Base-by-base conservation (phyloP, 768 basidiomycete species). In the Rhodosporidiobolus odoratus region DNA sequence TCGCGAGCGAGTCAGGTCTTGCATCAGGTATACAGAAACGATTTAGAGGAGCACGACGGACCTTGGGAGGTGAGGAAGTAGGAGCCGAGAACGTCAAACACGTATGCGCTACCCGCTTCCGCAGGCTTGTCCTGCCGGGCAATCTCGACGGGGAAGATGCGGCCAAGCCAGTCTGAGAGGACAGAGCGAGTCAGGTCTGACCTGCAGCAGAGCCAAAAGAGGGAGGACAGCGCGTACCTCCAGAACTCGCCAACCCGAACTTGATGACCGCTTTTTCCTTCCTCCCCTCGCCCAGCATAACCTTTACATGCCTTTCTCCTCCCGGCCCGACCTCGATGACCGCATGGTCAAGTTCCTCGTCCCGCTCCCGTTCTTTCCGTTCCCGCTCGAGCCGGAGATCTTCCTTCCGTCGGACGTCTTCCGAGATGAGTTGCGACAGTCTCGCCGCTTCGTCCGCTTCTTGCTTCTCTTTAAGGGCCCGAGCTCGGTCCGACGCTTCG, bases 1-100 rank as follows among this genome's bases (percentile, higher is more conserved):
- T 17, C 48, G 23, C n/a, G 12, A 50, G 48, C 21, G 12, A 23
- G n/a, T 7, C 2, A 4, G 2, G 3, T 45, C 53, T 23, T 53
- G 58, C 16, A 9, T 1, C 15, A 19, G 1, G 43, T 1, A 8
- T 21, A 21, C 0, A 3, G 4, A 2, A 35, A 9, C 13, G 45
- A 19, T n/a, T 3, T 10, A 13, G 17, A 6, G 34, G 2, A 17
- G 21, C 48, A n/a, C 48, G 7, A 40, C 62, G 13, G 8, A 65
- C 69, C 74, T 54, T 72, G 74, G 1, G 74, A 61, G 0, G 67
- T 69, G 57, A 69, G 67, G 30, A 69, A 72, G 70, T 71, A 75
- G 0, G 74, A 68, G 25, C 67, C 69, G 34, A 75, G 67, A 3
- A 75, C 58, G 40, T 75, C 65, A 40, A 59, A 66, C 35, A 69